These are phyloP conservation scores for Protoeuglena noctilucae DNA, from an alignment of 139 green algal genomes.

Conservation along the genomic window DNA sequence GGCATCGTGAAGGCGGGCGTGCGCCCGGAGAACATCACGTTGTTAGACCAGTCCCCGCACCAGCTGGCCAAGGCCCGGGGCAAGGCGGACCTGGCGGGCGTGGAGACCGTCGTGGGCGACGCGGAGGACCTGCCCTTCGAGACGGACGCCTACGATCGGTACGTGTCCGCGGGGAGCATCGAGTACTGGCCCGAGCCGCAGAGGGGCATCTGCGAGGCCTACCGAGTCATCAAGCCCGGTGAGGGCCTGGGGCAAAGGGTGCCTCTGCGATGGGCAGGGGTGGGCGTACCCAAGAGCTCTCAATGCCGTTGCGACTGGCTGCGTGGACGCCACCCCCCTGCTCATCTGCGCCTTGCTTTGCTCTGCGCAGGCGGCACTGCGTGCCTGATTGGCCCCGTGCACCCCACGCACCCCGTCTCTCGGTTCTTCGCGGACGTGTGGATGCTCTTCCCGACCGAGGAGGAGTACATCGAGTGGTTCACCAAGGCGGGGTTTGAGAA, in stretches of 20 bases:
- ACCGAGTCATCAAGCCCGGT: slow-evolving; percentile 83
- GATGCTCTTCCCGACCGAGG: slow-evolving; percentile 93
- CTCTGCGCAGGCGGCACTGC: slow-evolving; percentile 66
- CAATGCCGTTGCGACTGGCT: no score
- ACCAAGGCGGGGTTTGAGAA: slow-evolving; percentile 75
- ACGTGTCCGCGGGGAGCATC: slow-evolving; percentile 70
- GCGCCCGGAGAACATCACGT: slow-evolving; percentile 56
- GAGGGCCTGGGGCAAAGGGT: no score
- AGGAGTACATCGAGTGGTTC: slow-evolving; percentile 93
- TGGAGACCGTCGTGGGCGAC: slow-evolving; percentile 88
- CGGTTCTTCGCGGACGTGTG: slow-evolving; percentile 77
- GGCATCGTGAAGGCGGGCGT: slow-evolving; percentile 68
- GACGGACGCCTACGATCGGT: slow-evolving; percentile 75
- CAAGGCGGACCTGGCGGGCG: slow-evolving; percentile 66
- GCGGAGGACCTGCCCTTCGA: slow-evolving; percentile 82
- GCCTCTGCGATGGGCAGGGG: no score
- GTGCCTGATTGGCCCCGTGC: slow-evolving; percentile 82
- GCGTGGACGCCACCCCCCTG: no score
- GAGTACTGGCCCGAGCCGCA: slow-evolving; percentile 92
- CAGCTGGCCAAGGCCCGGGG: slow-evolving; percentile 75
- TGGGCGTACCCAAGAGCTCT: no score
- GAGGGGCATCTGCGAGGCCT: slow-evolving; percentile 67
- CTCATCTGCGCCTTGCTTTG: no score
- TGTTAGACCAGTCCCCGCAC: slow-evolving; percentile 86
- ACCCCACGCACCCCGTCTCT: slow-evolving; percentile 71